Base-by-base conservation (phyloP, 2,329 filamentous ascomycete species). In the Fusarium foetens region DNA sequence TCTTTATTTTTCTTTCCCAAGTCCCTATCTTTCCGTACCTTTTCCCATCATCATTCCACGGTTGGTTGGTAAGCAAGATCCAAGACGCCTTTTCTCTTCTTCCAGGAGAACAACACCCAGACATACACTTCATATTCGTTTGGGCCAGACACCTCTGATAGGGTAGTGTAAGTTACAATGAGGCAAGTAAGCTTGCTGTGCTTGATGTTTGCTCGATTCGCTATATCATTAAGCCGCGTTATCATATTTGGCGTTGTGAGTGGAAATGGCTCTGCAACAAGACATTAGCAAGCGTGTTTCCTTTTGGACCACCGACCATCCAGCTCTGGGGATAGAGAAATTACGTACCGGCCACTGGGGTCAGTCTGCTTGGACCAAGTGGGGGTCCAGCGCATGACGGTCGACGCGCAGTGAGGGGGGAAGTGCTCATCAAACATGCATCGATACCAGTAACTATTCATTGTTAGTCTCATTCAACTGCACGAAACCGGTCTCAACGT, bases 351-450 rank as follows among this genome's bases (percentile, higher is more conserved):
- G 86, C 96, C 97, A 83, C 93, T 97, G 68, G 96, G 96, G 83
- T 99, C 96, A 31, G 91, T 93, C 89, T 98, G 94, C 82, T 97
- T 93, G 63, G 94, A 97, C 96, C 96, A 99, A 41, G 93, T 99
- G 33, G 96, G 96, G 63, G 93, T 94, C 97, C 96, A 99, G 79
- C 96, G 89, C 93, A 94, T 93, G 59, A 99, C 96, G 12, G 96
- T 99, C 66, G 90, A 91, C 13, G 96, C 97, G 81, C 95, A 98
- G 79, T 92, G 92, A 63, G 91, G 89, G 51, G 96, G 96, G 89
- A 98, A 99, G 84, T 97, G 95, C 88, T 99, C 95, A 82, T 99
- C 96, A 81, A 98, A 99, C 95, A 99, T 98, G 81, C 86, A 88
- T 78, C 96, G 92, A 86, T 99, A 99, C 96, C 96, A 99, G 88